Evolutionary conservation across 495 filamentous ascomycete species (phyloP), one percentile per base, ranked within the genome.

Genomic region (Lasiosphaeria ovina): DNA sequence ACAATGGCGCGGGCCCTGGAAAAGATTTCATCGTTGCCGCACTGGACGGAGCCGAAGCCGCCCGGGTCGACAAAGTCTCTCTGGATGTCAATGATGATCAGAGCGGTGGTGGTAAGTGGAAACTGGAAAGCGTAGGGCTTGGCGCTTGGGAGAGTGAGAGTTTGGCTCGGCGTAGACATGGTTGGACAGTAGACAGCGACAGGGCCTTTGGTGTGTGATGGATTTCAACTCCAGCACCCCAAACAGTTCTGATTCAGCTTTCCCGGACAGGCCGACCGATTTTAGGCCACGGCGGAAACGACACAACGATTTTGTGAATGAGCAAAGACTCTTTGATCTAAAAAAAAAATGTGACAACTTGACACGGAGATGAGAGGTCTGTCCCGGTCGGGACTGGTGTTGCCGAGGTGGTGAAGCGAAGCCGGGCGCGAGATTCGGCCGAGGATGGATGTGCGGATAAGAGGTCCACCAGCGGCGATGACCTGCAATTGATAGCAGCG

Each of bases 61-160:
- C 78, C 73, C 6, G 80, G 76, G 52, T 81, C 66, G 38, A 62
- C 66, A 62, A 85, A 81, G 65, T 69, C 82, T 16, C 72, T 64
- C 70, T 87, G 83, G 64, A 83, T 81, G 72, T 87, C 82, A 55
- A 87, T 84, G 50, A 87, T 72, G 59, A 86, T 69, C 31, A 85
- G 72, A 11, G 81, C 82, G 0, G 82, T 84, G 10, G 75, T 76
- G n/a, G 63, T 47, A 2, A 66, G 61, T 8, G 74, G 70, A 52
- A 74, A 77, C 36, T 63, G 64, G 54, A 72, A 77, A 35, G 67
- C 64, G 62, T 77, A 75, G 3, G 74, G 74, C 9, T 70, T 62
- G 38, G 74, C 73, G 57, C 71, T 74, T n/a, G 69, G 65, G 10
- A 77, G 71, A 0, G 72, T 65, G 7, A 77, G 49, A 17, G 62